Conservation (phyloP, 2,329 filamentous ascomycete species). For the Colletotrichum salicis region DNA sequence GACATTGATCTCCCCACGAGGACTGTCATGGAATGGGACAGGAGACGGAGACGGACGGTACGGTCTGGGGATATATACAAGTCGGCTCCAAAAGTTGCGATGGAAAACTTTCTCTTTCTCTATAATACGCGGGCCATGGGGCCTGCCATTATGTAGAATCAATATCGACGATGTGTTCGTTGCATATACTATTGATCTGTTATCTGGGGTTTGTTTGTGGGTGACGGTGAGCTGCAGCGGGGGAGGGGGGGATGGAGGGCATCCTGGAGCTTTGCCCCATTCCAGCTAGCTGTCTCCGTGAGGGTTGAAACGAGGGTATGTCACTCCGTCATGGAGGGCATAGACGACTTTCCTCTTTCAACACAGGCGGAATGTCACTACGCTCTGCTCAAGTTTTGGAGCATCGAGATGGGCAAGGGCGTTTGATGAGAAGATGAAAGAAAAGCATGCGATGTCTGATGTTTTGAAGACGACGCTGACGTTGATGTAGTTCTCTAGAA, state of each 20-base stretch:
- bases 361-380: not conserved
- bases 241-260: not conserved
- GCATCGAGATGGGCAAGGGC: not conserved
- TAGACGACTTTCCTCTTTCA: not conserved
- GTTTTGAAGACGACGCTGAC: not conserved
- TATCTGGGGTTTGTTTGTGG: too few species aligned
- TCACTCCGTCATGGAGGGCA: not conserved
- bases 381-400: not conserved
- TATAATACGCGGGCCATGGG: conserved; percentile 15
- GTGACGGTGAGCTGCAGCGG: not conserved
- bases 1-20: conserved; percentile 10
- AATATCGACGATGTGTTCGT: conserved; percentile 19
- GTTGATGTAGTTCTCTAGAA: not conserved
- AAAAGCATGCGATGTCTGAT: not conserved
- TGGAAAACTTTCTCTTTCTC: conserved; percentile 13
- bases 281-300: conserved; percentile 7
- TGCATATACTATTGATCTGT: not conserved
- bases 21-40: conserved; percentile 17
- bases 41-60: not conserved
- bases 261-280: conserved; percentile 9
- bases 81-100: conserved; percentile 24
- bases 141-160: conserved; percentile 25
- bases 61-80: conserved; percentile 19
- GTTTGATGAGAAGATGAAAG: not conserved
- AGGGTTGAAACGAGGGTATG: not conserved